Percentiles rank a stretch among this genome's conserved stretches.
These are phyloP conservation scores for Paracoccidioides lutzii DNA, from an alignment of 2,329 filamentous ascomycete genomes.

Conservation along the genomic window DNA sequence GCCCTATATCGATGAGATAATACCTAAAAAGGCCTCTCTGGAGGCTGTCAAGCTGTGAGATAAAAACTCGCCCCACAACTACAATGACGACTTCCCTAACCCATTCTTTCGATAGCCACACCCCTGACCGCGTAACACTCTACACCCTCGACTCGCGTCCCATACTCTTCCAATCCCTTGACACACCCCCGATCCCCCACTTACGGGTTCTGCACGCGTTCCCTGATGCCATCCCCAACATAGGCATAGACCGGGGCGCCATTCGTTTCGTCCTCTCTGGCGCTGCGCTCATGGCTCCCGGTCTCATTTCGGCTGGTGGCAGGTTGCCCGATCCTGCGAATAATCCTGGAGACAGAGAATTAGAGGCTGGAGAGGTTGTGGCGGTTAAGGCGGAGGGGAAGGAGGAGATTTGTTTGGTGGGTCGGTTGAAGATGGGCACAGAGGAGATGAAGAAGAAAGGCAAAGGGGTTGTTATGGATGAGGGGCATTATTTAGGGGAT, in stretches of 20 bases:
- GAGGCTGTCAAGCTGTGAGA: slow-evolving; percentile 70
- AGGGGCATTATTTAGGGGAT: slow-evolving; percentile 86
- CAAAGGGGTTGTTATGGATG: slow-evolving; percentile 88
- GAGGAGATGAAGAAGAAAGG: slow-evolving; percentile 87
- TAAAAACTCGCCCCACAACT: slow-evolving; percentile 10
- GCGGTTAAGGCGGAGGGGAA: slow-evolving; percentile 90
- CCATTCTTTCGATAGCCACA: slow-evolving; percentile 17
- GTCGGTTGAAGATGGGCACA: slow-evolving; percentile 69
- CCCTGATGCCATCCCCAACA: slow-evolving; percentile 65
- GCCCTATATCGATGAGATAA: slow-evolving; percentile 80
- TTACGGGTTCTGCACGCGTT: slow-evolving; percentile 81
- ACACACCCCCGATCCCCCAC: slow-evolving; percentile 70
- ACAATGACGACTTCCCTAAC: neutral
- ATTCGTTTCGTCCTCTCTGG: slow-evolving; percentile 93
- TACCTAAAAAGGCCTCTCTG: slow-evolving; percentile 88
- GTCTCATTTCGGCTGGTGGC: slow-evolving; percentile 72
- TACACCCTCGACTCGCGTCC: slow-evolving; percentile 69
- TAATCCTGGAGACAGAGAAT: slow-evolving; percentile 38
- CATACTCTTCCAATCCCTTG: slow-evolving; percentile 82
- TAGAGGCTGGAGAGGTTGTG: slow-evolving; percentile 71
- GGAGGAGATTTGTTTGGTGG: slow-evolving; percentile 77
- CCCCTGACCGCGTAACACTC: slow-evolving; percentile 74
- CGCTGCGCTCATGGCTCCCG: slow-evolving; percentile 91
- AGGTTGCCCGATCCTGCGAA: slow-evolving; percentile 50
- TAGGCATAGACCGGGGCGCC: slow-evolving; percentile 87